Conservation (phyloP, 1,284 basidiomycete species). For the Laetiporus sulphureus region DNA sequence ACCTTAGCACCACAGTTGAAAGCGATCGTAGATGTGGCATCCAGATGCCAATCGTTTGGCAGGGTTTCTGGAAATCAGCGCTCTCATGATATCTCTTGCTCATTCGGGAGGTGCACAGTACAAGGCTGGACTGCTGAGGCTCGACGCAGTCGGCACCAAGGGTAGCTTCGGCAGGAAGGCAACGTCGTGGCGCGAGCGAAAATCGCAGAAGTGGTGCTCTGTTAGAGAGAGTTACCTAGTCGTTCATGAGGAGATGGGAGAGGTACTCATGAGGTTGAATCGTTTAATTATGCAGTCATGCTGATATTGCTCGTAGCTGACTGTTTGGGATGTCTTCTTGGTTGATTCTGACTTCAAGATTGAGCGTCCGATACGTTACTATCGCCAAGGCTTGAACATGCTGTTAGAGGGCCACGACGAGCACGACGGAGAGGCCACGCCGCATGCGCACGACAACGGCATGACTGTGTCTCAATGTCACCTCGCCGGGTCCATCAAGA, state of each 20-base stretch:
- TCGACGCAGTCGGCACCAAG: constrained; percentile 43
- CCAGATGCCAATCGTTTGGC: constrained; percentile 89
- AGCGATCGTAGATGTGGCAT: constrained; percentile 79
- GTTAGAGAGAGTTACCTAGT: constrained; percentile 93
- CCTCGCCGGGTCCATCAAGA: constrained; percentile 37
- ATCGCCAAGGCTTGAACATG: constrained; percentile 69
- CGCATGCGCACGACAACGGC: constrained; percentile 17
- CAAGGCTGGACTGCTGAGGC: constrained; percentile 83
- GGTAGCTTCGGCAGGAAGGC: constrained; percentile 60
- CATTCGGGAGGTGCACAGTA: constrained; percentile 79
- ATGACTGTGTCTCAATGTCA: constrained; percentile 16
- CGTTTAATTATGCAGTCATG: no score
- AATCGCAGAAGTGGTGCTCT: constrained; percentile 86
- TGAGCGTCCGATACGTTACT: constrained; percentile 70
- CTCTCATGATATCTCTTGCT: constrained; percentile 81
- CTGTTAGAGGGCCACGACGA: constrained; percentile 30
- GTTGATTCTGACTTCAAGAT: constrained; percentile 89
- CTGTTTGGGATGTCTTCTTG: constrained; percentile 91
- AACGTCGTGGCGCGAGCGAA: constrained; percentile 61
- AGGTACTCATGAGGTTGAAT: no score
- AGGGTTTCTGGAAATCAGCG: constrained; percentile 93
- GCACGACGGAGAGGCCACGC: constrained; percentile 17
- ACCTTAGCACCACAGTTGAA: constrained; percentile 2
- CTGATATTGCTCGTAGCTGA: constrained; percentile 36
- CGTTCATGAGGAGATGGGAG: constrained; percentile 81